Conservation (phyloP, 2,329 filamentous ascomycete species). For the Phaeosphaeriaceae sp. region DNA sequence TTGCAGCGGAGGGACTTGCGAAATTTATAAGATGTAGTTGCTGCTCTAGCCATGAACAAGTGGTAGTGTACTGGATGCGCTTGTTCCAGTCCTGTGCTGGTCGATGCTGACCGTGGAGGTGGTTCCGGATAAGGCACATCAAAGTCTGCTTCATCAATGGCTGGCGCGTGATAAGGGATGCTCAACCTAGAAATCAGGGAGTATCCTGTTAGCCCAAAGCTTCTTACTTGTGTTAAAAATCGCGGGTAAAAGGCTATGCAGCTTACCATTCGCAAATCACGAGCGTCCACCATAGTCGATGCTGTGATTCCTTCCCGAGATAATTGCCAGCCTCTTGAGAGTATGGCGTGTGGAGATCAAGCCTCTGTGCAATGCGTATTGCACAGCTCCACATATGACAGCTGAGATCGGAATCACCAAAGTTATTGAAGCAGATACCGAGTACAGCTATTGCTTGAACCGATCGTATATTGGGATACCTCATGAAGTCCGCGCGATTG, state of each 20-base stretch:
- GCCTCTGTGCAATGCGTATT: conserved; percentile 1
- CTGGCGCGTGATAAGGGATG: not conserved
- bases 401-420: conserved; percentile 1
- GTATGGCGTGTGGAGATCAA: not conserved
- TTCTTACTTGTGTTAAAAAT: too few relatives aligned
- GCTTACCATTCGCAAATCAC: conserved; percentile 8
- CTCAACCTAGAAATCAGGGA: not conserved
- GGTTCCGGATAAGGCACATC: conserved; percentile 2
- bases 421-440: conserved; percentile 6
- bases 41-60: conserved; percentile 9
- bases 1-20: not conserved
- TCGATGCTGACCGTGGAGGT: not conserved
- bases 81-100: not conserved
- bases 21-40: not conserved
- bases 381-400: conserved; percentile 2
- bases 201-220: too few relatives aligned
- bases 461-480: conserved; percentile 8
- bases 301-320: conserved; percentile 2
- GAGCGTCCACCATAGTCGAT: conserved; percentile 8
- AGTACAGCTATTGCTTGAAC: not conserved
- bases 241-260: not conserved
- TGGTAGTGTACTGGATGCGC: conserved; percentile 4
- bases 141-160: not conserved
- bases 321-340: not conserved
- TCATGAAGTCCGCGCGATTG: conserved; percentile 1